A percentile compares a stretch with the other conserved stretches of the same genome.
These are phyloP conservation scores for Hemileccinum rubropunctum DNA, from an alignment of 768 basidiomycete genomes.

Conservation along the genomic window DNA sequence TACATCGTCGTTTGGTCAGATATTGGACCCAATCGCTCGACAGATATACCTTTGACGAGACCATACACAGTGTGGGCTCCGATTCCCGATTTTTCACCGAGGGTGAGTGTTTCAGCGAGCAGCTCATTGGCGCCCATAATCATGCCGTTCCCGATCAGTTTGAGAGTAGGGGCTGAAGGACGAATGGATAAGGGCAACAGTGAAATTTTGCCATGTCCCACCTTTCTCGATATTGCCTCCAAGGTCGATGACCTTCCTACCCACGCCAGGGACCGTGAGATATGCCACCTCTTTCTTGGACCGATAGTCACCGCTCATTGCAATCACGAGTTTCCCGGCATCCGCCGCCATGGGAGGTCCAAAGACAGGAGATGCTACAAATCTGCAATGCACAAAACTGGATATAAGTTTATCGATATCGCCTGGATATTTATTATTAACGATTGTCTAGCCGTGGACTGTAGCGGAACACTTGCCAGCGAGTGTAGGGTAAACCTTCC, in stretches of 20 bases:
- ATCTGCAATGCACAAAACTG: constrained; percentile 51
- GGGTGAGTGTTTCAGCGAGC: constrained; percentile 78
- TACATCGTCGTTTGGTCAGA: constrained; percentile 25
- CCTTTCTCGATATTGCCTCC: constrained; percentile 87
- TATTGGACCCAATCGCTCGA: not conserved
- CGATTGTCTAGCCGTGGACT: not conserved
- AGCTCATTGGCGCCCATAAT: constrained; percentile 77
- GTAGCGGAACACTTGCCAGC: constrained; percentile 34
- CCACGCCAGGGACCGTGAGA: constrained; percentile 77
- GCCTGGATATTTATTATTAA: constrained; percentile 34
- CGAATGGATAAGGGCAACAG: not conserved
- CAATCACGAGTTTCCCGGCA: constrained; percentile 61
- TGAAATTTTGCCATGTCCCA: constrained; percentile 15
- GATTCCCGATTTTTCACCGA: constrained; percentile 83
- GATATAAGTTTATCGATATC: constrained; percentile 71
- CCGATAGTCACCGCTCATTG: constrained; percentile 78
- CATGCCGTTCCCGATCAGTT: constrained; percentile 78
- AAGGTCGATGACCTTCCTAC: constrained; percentile 73
- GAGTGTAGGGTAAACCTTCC: constrained; percentile 53
- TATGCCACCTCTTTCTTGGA: constrained; percentile 80
- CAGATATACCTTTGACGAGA: constrained; percentile 52
- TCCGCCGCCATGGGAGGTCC: constrained; percentile 68
- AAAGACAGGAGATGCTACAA: constrained; percentile 79
- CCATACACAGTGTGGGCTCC: constrained; percentile 54
- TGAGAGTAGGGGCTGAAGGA: constrained; percentile 59